Percentiles rank a stretch among this genome's conserved stretches.
These are phyloP conservation scores for Inosperma sp. DNA, from an alignment of 768 basidiomycete genomes.

Conservation along the genomic window DNA sequence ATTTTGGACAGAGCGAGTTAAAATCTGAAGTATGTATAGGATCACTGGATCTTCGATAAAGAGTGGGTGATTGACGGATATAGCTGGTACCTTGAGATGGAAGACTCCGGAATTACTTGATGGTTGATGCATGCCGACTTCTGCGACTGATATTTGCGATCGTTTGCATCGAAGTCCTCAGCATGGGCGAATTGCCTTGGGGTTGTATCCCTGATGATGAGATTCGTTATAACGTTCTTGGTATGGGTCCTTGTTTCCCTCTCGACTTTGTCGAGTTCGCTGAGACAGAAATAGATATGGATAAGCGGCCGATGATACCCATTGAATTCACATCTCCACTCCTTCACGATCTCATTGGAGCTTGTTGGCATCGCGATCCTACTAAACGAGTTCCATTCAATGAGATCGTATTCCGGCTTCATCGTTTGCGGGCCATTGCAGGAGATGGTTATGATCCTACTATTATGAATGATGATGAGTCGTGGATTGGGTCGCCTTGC, in stretches of 20 bases:
- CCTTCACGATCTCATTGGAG: slow-evolving; percentile 40
- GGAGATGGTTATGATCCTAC: slow-evolving; percentile 23
- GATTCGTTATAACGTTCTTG: slow-evolving; percentile 47
- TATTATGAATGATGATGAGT: slow-evolving; percentile 12
- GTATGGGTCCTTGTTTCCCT: slow-evolving; percentile 36
- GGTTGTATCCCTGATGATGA: slow-evolving; percentile 44
- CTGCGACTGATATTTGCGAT: slow-evolving; percentile 60
- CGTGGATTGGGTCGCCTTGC: slow-evolving; percentile 13
- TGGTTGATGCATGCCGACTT: slow-evolving; percentile 44
- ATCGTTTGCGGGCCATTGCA: slow-evolving; percentile 35
- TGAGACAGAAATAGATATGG: too few relatives aligned
- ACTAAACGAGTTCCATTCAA: slow-evolving; percentile 49
- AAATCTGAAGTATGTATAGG: slow-evolving; percentile 63
- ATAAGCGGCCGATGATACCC: slow-evolving; percentile 51
- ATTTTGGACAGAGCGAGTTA: slow-evolving; percentile 82
- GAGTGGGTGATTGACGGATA: slow-evolving; percentile 38
- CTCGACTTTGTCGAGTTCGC: too few relatives aligned
- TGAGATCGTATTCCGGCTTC: slow-evolving; percentile 42
- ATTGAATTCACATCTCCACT: slow-evolving; percentile 27
- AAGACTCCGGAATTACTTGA: slow-evolving; percentile 63
- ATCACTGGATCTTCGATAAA: slow-evolving; percentile 48
- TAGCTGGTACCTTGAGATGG: slow-evolving; percentile 68
- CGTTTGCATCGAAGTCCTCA: slow-evolving; percentile 57
- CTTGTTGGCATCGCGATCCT: slow-evolving; percentile 55
- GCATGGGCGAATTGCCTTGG: slow-evolving; percentile 62